A percentile compares a stretch with the other conserved stretches of the same genome.
Evolutionary conservation across 139 green algal species (phyloP).

Genomic region (Eudorina sp.): DNA sequence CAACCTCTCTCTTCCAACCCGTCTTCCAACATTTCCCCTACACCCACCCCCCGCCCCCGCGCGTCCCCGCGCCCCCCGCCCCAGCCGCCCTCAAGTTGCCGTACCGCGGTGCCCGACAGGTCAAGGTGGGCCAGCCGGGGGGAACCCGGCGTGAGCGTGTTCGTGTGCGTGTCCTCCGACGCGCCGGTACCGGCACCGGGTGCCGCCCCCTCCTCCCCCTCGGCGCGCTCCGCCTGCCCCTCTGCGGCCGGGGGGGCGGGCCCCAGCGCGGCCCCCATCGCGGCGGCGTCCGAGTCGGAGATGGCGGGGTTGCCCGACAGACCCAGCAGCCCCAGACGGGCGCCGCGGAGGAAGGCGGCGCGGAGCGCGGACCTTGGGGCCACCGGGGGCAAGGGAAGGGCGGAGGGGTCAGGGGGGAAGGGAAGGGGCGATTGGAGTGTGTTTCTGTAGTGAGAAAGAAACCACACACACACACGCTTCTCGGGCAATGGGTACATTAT

Average conservation of each 20-base stretch:
- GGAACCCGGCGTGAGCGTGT: too few species aligned
- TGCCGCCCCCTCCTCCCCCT: not conserved
- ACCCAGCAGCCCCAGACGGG: not conserved
- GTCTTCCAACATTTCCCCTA: too few species aligned
- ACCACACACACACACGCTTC: too few species aligned
- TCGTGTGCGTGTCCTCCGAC: too few species aligned
- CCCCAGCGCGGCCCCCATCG: not conserved
- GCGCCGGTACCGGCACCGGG: too few species aligned
- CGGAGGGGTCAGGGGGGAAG: not conserved
- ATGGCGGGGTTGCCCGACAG: not conserved
- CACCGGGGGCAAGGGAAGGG: not conserved
- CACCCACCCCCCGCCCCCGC: too few species aligned
- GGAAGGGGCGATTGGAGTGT: not conserved
- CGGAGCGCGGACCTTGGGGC: not conserved
- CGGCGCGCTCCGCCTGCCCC: not conserved
- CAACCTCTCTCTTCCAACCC: too few species aligned
- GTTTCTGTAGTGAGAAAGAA: not conserved
- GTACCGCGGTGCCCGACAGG: not conserved
- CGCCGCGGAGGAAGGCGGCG: not conserved
- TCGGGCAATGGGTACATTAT: too few species aligned
- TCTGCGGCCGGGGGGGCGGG: not conserved
- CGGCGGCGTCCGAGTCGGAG: not conserved
- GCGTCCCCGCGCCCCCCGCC: too few species aligned
- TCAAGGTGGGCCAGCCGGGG: conserved; percentile 12
- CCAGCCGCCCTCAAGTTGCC: too few species aligned